phyloP scores from a whole-genome alignment of 305 asterid genomes.

The Euphrasia arctica region DNA sequence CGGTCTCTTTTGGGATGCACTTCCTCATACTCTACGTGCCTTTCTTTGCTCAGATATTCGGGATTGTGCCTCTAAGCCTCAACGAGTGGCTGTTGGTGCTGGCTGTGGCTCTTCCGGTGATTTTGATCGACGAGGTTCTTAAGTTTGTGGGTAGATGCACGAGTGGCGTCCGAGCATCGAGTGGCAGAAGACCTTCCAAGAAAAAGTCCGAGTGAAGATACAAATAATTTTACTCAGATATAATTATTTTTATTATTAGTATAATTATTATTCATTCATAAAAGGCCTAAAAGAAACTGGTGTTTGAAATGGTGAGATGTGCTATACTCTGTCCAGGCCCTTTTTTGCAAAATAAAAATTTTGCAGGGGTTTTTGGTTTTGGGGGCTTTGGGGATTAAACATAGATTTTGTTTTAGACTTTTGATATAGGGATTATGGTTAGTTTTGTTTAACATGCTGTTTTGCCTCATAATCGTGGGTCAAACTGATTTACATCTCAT shows the following conservation, averaged over 20 bases:
- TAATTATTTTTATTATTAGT: not conserved
- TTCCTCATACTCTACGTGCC: conserved; percentile 92
- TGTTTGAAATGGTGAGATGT: conserved; percentile 21
- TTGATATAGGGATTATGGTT: conserved; percentile 25
- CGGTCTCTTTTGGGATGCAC: conserved; percentile 82
- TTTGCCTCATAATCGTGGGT: conserved; percentile 30
- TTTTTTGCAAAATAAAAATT: conserved; percentile 22
- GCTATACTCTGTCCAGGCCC: conserved; percentile 13
- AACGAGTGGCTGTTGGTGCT: conserved; percentile 85
- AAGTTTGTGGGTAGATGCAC: conserved; percentile 84
- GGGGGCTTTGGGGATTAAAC: not conserved
- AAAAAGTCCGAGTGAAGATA: conserved; percentile 48
- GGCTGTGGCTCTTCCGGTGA: conserved; percentile 80
- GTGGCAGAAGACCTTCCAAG: conserved; percentile 44
- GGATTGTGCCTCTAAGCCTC: conserved; percentile 82
- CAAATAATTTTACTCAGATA: no score
- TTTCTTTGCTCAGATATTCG: conserved; percentile 82
- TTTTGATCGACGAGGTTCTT: conserved; percentile 79
- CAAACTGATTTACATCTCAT: conserved; percentile 11
- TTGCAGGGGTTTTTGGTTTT: conserved; percentile 14
- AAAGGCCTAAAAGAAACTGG: conserved; percentile 12
- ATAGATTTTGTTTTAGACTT: conserved; percentile 27
- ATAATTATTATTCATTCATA: not conserved
- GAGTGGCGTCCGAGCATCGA: conserved; percentile 35
- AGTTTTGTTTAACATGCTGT: conserved; percentile 26